These are phyloP conservation scores for Dioszegia crocea DNA, from an alignment of 768 basidiomycete species.

Conservation along the genomic window DNA sequence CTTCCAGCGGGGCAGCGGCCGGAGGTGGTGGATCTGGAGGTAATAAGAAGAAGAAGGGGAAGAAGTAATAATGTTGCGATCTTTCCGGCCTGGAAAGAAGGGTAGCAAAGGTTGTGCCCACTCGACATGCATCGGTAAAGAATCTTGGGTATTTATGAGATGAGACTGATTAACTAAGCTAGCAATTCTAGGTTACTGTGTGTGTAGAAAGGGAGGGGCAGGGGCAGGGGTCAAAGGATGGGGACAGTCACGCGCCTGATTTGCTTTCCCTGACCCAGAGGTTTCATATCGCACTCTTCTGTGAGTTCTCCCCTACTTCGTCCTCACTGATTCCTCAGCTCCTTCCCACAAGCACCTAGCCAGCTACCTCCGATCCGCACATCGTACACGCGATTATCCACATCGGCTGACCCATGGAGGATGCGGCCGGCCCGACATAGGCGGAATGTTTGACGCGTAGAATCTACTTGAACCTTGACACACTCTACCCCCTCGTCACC, in stretches of 20 bases:
- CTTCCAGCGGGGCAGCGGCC: conserved; percentile 17
- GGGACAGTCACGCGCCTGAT: conserved; percentile 6
- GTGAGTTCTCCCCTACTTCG: background rate
- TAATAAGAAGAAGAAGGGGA: conserved; percentile 34
- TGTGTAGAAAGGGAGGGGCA: too few species aligned
- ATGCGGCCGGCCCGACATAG: too few species aligned
- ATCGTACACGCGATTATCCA: background rate
- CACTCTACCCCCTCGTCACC: background rate
- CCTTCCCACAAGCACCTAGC: too few species aligned
- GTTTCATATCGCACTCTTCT: background rate
- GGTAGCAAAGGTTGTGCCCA: too few species aligned
- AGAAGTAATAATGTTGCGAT: conserved; percentile 19
- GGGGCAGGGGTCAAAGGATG: background rate
- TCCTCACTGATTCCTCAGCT: background rate
- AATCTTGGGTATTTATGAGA: too few species aligned
- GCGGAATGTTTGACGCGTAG: background rate
- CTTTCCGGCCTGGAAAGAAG: too few species aligned
- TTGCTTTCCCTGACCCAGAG: background rate
- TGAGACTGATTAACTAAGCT: too few species aligned
- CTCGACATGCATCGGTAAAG: too few species aligned
- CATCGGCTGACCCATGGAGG: too few species aligned
- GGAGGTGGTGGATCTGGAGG: conserved; percentile 23
- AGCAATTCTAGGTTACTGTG: too few species aligned
- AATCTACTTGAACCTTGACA: conserved; percentile 5
- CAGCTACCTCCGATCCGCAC: too few species aligned